These are phyloP conservation scores for Lepidium africanum DNA, from an alignment of 345 rosid species.

Conservation along the genomic window DNA sequence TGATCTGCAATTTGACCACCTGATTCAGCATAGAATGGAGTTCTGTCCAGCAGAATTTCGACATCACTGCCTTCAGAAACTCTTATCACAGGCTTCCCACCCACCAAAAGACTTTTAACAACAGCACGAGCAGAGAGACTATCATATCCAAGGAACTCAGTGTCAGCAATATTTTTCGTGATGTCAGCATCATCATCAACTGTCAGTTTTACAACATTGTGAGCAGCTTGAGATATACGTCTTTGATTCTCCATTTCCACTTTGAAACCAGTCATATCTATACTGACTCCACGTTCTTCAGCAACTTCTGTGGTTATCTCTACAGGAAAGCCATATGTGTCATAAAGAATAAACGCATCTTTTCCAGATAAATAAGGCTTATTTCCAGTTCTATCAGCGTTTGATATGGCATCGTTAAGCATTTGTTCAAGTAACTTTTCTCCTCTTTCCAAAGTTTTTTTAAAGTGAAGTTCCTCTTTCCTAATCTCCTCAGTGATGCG, in stretches of 20 bases:
- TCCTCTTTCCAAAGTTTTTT: slow-evolving; percentile 88
- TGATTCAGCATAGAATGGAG: slow-evolving; percentile 95
- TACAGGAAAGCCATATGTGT: slow-evolving; percentile 87
- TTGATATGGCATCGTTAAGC: slow-evolving; percentile 51
- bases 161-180: slow-evolving; percentile 46
- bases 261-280: slow-evolving; percentile 69
- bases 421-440: slow-evolving; percentile 75
- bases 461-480: slow-evolving; percentile 84
- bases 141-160: slow-evolving; percentile 79
- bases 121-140: slow-evolving; percentile 67
- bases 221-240: slow-evolving; percentile 86
- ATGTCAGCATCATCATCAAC: slow-evolving; percentile 53
- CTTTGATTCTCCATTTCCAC: slow-evolving; percentile 85
- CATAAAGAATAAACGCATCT: slow-evolving; percentile 80
- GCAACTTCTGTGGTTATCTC: slow-evolving; percentile 84
- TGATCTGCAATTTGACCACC: slow-evolving; percentile 95
- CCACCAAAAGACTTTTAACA: slow-evolving; percentile 62
- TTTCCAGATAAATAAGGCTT: slow-evolving; percentile 60
- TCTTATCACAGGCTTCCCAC: slow-evolving; percentile 71
- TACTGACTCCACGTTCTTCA: slow-evolving; percentile 57
- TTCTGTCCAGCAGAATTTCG: slow-evolving; percentile 73
- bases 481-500: slow-evolving; percentile 69
- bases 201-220: slow-evolving; percentile 67
- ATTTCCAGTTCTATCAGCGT: slow-evolving; percentile 31
- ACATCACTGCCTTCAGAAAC: slow-evolving; percentile 83